Conservation (phyloP, 177 flowering plant genomes). For the Vitis hybrid region DNA sequence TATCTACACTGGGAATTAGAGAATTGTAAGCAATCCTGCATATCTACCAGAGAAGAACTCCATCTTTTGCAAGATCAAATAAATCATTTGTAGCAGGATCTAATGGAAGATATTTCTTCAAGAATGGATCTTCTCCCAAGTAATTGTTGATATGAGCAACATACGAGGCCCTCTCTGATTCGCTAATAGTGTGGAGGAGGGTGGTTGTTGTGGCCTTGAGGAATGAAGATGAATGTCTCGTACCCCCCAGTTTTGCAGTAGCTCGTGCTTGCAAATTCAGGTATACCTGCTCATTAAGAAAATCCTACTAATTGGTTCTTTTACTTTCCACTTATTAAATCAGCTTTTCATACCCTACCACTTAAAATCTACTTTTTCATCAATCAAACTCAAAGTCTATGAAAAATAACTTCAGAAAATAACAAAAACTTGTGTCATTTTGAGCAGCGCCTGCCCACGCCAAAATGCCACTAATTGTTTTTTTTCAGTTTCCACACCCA, state of each 20-base stretch:
- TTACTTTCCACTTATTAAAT: not conserved
- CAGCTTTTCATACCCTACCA: too few relatives aligned
- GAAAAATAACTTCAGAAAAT: not conserved
- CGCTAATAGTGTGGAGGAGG: constrained; percentile 68
- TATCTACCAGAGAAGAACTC: constrained; percentile 82
- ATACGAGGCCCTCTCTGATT: constrained; percentile 76
- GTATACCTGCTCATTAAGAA: constrained; percentile 44
- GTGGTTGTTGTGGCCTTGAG: constrained; percentile 85
- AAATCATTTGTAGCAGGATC: constrained; percentile 63
- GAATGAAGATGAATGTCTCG: constrained; percentile 58
- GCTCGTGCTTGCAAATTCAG: constrained; percentile 62
- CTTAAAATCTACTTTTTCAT: not conserved
- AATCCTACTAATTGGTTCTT: not conserved
- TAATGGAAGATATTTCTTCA: constrained; percentile 70
- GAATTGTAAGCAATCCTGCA: not conserved
- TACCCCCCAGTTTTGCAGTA: constrained; percentile 53
- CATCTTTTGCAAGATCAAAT: constrained; percentile 85
- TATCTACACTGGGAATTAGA: not conserved
- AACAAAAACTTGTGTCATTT: too few relatives aligned
- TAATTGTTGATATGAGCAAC: constrained; percentile 78
- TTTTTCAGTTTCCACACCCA: too few relatives aligned
- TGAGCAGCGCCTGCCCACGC: too few relatives aligned
- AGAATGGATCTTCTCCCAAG: constrained; percentile 70
- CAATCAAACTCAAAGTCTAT: not conserved
- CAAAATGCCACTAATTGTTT: too few relatives aligned